Percentiles rank a stretch among this genome's conserved stretches.
Conservation (phyloP, 805 yeast genomes). For the Wickerhamiella alocasiicola region DNA sequence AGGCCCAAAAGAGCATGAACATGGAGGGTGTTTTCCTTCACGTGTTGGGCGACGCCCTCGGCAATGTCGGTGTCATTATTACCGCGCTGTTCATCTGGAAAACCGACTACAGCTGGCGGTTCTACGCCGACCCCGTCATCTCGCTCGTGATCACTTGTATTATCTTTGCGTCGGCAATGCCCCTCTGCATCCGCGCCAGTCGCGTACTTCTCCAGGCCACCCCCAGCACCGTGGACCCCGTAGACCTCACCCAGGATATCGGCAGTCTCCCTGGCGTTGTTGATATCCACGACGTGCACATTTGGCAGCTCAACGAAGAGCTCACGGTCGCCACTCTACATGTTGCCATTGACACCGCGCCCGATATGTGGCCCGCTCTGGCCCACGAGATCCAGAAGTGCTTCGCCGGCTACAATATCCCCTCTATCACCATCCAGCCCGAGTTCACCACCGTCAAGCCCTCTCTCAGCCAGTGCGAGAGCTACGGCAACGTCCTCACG, state of each 20-base stretch:
- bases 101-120: slow-evolving; percentile 80
- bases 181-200: slow-evolving; percentile 75
- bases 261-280: slow-evolving; percentile 56
- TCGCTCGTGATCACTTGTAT: slow-evolving; percentile 77
- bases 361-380: slow-evolving; percentile 54
- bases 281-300: slow-evolving; percentile 88
- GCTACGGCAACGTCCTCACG: slow-evolving; percentile 13
- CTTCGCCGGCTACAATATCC: slow-evolving; percentile 73
- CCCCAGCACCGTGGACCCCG: slow-evolving; percentile 71
- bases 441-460: slow-evolving; percentile 40
- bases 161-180: slow-evolving; percentile 83
- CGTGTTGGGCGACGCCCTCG: slow-evolving; percentile 91
- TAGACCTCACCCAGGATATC: slow-evolving; percentile 58
- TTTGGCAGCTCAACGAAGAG: slow-evolving; percentile 89
- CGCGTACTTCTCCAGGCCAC: slow-evolving; percentile 86
- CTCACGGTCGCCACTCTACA: slow-evolving; percentile 81
- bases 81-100: slow-evolving; percentile 91
- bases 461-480: slow-evolving; percentile 11
- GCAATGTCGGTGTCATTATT: slow-evolving; percentile 82
- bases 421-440: slow-evolving; percentile 92
- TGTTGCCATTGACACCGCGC: slow-evolving; percentile 54
- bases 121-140: slow-evolving; percentile 72
- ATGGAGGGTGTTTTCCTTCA: slow-evolving; percentile 96
- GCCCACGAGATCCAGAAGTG: slow-evolving; percentile 67
- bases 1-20: slow-evolving; percentile 55